These are phyloP conservation scores for Aspergillus indologenus DNA, from an alignment of 495 filamentous ascomycete genomes.

Conservation along the genomic window DNA sequence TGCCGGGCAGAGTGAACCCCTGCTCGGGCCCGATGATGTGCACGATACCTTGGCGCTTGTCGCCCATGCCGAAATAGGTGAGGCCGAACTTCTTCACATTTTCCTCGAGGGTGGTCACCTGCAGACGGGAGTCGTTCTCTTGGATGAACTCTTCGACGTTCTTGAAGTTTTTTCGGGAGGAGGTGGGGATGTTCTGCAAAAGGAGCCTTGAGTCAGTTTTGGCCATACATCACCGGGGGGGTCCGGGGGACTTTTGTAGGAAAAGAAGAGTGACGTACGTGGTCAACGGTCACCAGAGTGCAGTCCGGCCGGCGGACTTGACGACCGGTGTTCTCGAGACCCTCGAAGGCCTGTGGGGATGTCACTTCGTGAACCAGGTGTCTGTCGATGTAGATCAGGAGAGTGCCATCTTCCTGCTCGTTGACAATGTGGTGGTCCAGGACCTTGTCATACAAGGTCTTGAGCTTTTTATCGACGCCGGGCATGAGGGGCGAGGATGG, in stretches of 20 bases:
- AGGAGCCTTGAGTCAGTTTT: conserved; percentile 11
- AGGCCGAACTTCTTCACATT: conserved; percentile 96
- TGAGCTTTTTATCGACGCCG: conserved; percentile 67
- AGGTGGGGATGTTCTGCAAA: conserved; percentile 80
- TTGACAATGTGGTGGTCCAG: conserved; percentile 90
- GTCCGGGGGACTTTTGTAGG: no score
- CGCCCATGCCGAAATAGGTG: conserved; percentile 94
- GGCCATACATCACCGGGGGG: neutral
- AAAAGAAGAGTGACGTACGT: conserved; percentile 58
- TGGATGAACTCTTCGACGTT: conserved; percentile 82
- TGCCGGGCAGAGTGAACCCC: conserved; percentile 96
- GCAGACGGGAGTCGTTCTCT: conserved; percentile 86
- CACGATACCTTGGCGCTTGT: conserved; percentile 97
- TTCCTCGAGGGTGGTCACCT: conserved; percentile 93
- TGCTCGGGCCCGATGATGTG: conserved; percentile 99
- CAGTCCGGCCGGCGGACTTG: conserved; percentile 91
- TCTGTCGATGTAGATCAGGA: conserved; percentile 90
- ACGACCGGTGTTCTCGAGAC: conserved; percentile 79
- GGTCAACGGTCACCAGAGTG: conserved; percentile 93
- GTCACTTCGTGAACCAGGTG: conserved; percentile 98
- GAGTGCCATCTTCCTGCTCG: conserved; percentile 86
- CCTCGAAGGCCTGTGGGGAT: conserved; percentile 97
- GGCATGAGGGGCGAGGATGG: conserved; percentile 62
- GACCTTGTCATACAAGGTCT: conserved; percentile 98
- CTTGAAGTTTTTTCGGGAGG: conserved; percentile 85